Percentiles rank a stretch among this genome's conserved stretches.
phyloP scores from a whole-genome alignment of 345 rosid species.

The Excoecaria cochinchinensis region DNA sequence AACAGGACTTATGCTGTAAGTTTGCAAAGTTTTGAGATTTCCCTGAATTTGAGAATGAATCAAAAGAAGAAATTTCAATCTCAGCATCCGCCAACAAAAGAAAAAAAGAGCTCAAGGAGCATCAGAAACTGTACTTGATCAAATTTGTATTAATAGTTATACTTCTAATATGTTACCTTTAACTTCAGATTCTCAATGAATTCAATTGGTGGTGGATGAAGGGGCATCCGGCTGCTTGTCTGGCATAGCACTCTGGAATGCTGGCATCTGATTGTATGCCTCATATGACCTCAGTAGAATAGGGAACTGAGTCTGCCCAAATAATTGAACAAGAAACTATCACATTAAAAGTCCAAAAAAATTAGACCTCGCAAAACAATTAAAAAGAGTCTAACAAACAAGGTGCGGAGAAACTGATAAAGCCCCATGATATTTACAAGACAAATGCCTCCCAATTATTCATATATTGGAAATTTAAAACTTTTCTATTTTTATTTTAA shows the following conservation, averaged over 20 bases:
- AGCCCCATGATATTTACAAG: too few relatives aligned
- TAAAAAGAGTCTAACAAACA: background rate
- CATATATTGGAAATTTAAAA: too few relatives aligned
- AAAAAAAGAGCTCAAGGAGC: background rate
- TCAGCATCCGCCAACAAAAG: too few relatives aligned
- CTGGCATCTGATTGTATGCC: constrained; percentile 51
- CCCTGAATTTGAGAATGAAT: background rate
- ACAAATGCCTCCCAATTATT: too few relatives aligned
- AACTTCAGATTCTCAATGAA: background rate
- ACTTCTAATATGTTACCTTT: background rate
- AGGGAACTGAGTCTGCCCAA: constrained; percentile 56
- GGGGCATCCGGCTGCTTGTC: constrained; percentile 47
- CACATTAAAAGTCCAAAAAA: background rate
- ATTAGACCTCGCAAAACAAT: background rate
- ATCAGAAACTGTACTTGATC: background rate
- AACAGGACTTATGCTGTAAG: background rate
- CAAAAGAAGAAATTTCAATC: background rate
- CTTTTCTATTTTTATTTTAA: background rate
- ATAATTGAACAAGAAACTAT: background rate
- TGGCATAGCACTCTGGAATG: constrained; percentile 44
- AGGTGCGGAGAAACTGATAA: too few relatives aligned
- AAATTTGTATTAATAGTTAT: background rate
- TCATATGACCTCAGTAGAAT: constrained; percentile 53
- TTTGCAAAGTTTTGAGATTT: background rate
- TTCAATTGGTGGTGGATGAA: constrained; percentile 8